These are phyloP conservation scores for Inonotus obliquus DNA, from an alignment of 1,284 basidiomycete genomes.

Conservation along the genomic window DNA sequence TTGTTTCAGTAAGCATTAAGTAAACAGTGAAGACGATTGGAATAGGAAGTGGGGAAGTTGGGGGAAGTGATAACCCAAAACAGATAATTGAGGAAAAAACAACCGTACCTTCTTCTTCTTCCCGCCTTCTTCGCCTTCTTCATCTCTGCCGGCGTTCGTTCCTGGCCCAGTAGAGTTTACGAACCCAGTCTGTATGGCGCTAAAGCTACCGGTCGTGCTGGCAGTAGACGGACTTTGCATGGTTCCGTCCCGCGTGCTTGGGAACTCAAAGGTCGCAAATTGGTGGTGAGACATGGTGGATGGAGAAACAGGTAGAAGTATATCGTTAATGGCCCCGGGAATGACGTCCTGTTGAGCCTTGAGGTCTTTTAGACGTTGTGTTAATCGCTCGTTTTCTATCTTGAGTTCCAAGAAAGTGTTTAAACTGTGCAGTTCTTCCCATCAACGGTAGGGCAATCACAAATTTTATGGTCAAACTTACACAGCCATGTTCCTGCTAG, in stretches of 20 bases:
- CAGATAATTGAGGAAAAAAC: not conserved
- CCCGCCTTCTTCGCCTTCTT: slow-evolving; percentile 12
- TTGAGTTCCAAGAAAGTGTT: slow-evolving; percentile 77
- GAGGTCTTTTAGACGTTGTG: slow-evolving; percentile 33
- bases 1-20: not conserved
- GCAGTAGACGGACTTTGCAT: slow-evolving; percentile 4
- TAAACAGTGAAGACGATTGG: not conserved
- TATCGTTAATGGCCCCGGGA: not conserved
- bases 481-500: slow-evolving; percentile 68
- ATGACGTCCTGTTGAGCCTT: not conserved
- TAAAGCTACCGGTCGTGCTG: not conserved
- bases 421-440: slow-evolving; percentile 41
- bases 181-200: not conserved
- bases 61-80: not conserved
- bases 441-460: not conserved
- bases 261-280: not conserved
- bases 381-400: slow-evolving; percentile 69
- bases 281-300: not conserved
- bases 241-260: not conserved
- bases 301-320: not conserved
- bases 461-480: slow-evolving; percentile 32
- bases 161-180: not conserved
- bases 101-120: slow-evolving; percentile 13
- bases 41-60: not conserved
- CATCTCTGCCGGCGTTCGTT: not conserved